phyloP scores from a whole-genome alignment of 768 basidiomycete species.

The Tubosaeta brunneosetosa region DNA sequence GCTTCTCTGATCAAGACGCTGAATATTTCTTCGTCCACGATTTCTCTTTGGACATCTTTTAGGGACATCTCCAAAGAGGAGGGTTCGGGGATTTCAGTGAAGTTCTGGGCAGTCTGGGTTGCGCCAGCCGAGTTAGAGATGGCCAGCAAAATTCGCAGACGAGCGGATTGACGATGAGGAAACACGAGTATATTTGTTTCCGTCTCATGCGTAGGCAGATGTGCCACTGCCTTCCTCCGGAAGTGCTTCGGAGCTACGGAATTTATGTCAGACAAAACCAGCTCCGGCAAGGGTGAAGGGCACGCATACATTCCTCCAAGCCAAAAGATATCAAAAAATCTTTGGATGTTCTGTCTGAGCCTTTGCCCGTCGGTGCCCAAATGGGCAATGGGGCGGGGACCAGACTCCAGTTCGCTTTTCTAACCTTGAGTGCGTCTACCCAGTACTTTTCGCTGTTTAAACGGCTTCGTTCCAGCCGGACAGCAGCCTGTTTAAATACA shows the following conservation, averaged over 20 bases:
- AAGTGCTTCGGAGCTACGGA: slow-evolving; percentile 57
- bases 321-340: slow-evolving; percentile 81
- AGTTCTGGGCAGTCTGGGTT: slow-evolving; percentile 35
- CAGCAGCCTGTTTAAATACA: slow-evolving; percentile 66
- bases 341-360: slow-evolving; percentile 73
- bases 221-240: slow-evolving; percentile 67
- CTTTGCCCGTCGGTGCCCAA: slow-evolving; percentile 68
- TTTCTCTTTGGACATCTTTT: slow-evolving; percentile 59
- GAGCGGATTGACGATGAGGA: slow-evolving; percentile 58
- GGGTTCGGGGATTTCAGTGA: slow-evolving; percentile 27
- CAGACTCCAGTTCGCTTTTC: slow-evolving; percentile 75
- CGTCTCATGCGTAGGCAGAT: slow-evolving; percentile 49
- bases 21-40: slow-evolving; percentile 80
- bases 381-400: slow-evolving; percentile 73
- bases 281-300: neutral
- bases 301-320: slow-evolving; percentile 71
- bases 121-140: slow-evolving; percentile 33
- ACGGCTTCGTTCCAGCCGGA: slow-evolving; percentile 61
- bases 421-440: slow-evolving; percentile 74
- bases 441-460: slow-evolving; percentile 69
- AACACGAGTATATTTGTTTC: slow-evolving; percentile 48
- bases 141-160: slow-evolving; percentile 56
- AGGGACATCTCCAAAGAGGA: slow-evolving; percentile 49
- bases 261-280: slow-evolving; percentile 3
- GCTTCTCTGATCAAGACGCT: slow-evolving; percentile 69